Evolutionary conservation across 2,329 filamentous ascomycete species (phyloP), one percentile per base, ranked within the genome.

Genomic region (Ilyonectria destructans): DNA sequence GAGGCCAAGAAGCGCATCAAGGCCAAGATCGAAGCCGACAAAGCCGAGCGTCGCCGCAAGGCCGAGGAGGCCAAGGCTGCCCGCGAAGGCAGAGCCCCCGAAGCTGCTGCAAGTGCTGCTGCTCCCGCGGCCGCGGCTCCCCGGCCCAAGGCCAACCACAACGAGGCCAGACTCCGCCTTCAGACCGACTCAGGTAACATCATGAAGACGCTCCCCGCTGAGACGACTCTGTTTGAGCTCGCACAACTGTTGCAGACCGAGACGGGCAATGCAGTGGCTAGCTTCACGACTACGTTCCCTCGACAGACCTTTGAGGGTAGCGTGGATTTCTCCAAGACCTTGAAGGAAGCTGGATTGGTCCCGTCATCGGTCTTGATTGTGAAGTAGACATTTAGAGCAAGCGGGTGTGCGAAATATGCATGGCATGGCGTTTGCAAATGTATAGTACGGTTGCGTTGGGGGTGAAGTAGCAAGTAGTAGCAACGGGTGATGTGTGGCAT

Each of bases 1-100:
- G 94, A 94, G 49, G 96, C 94, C 12, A 96, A 96, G 86, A 93
- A 92, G 82, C 90, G 93, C 40, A 96, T 98, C 80, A 92, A 95
- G 83, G 95, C 94, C 64, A 95, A 95, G 87, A 97, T 99, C 71
- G 95, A 96, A 74, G 95, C 93, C 15, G 95, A 98, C 84, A 98
- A 97, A 85, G 93, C 94, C 74, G 95, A 96, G 77, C 91, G 96
- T 61, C 91, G 93, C 71, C 88, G 92, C 71, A 97, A 96, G 80
- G 92, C 94, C 3, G 96, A 97, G 77, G 86, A 90, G 65, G 93
- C 94, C 75, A 97, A 96, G 83, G 95, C 95, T 1, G 89, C 90
- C 62, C 89, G 96, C n/a, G 93, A 95, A 73, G 95, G 96, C n/a
- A 86, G 89, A 61, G 83, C 85, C 17, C 80, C 84, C 26, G 85